Percentiles rank a stretch among this genome's conserved stretches.
Conservation (phyloP, 495 filamentous ascomycete genomes). For the Tuber microsphaerosporum region DNA sequence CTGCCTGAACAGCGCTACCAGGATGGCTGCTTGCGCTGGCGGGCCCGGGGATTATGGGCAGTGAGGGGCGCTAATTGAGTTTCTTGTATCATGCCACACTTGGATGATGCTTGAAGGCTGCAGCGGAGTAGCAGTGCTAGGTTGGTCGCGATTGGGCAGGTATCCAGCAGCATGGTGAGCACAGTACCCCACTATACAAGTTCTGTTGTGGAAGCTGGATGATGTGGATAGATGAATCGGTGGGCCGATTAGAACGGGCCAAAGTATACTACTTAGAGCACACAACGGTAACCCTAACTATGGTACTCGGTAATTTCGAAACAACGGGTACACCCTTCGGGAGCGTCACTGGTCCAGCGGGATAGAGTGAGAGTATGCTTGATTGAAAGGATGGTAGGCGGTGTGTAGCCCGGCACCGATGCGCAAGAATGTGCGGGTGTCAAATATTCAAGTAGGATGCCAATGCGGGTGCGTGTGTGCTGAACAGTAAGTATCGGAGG, state of each 20-base stretch:
- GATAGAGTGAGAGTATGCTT: not conserved
- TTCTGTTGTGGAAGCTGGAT: not conserved
- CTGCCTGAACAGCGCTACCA: not conserved
- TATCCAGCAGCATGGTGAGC: not conserved
- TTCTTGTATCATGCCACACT: not conserved
- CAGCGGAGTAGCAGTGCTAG: not conserved
- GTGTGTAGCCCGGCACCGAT: not conserved
- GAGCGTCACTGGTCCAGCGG: not conserved
- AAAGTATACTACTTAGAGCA: not conserved
- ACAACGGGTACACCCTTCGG: not conserved
- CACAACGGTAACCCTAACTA: not conserved
- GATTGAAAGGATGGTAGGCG: not conserved
- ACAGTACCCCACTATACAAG: not conserved
- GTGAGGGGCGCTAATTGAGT: not conserved
- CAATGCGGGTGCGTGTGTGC: not conserved
- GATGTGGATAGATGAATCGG: not conserved
- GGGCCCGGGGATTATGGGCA: too few relatives aligned
- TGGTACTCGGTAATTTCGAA: not conserved
- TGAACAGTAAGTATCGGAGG: not conserved
- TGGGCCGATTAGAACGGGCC: not conserved
- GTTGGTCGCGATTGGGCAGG: not conserved
- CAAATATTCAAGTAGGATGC: not conserved
- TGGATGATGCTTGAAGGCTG: not conserved
- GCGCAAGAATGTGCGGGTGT: not conserved
- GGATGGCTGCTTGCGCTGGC: not conserved